Conservation (phyloP, 2,329 filamentous ascomycete genomes). For the Ophidiomyces ophidiicola region DNA sequence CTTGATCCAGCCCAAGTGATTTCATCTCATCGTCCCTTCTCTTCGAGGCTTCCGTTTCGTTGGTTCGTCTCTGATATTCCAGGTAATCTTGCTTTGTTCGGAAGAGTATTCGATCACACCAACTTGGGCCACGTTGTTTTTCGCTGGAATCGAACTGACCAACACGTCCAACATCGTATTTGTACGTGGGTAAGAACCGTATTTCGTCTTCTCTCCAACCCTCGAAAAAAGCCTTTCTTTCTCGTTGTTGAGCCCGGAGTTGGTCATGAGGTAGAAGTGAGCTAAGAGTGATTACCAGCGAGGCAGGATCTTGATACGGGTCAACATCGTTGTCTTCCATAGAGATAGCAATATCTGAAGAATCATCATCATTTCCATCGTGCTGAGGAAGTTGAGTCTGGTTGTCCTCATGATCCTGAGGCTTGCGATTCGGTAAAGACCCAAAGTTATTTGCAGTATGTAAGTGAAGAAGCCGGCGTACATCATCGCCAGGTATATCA, state of each 20-base stretch:
- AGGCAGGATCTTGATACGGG: slow-evolving; percentile 64
- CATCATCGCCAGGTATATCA: slow-evolving; percentile 78
- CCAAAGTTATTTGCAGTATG: slow-evolving; percentile 37
- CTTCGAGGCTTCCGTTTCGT: slow-evolving; percentile 54
- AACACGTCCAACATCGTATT: slow-evolving; percentile 91
- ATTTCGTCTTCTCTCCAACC: slow-evolving; percentile 87
- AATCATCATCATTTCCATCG: slow-evolving; percentile 6
- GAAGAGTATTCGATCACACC: slow-evolving; percentile 91
- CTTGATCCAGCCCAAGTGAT: slow-evolving; percentile 60
- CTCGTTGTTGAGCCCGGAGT: slow-evolving; percentile 58
- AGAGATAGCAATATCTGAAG: slow-evolving; percentile 14
- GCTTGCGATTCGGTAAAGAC: slow-evolving; percentile 12
- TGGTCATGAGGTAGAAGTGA: slow-evolving; percentile 87
- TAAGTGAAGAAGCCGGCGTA: slow-evolving; percentile 67
- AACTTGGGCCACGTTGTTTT: slow-evolving; percentile 82
- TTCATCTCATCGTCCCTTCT: slow-evolving; percentile 78
- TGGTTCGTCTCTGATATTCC: slow-evolving; percentile 50
- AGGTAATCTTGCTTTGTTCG: slow-evolving; percentile 61
- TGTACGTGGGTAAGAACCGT: slow-evolving; percentile 85
- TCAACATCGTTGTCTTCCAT: slow-evolving; percentile 53
- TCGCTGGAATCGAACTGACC: slow-evolving; percentile 90
- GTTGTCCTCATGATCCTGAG: slow-evolving; percentile 7
- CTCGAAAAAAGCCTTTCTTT: slow-evolving; percentile 72
- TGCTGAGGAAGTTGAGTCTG: not conserved
- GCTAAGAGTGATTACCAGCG: slow-evolving; percentile 74